These are phyloP conservation scores for Globisporangium orthogonon DNA, from an alignment of 352 stramenopile species.

Conservation along the genomic window DNA sequence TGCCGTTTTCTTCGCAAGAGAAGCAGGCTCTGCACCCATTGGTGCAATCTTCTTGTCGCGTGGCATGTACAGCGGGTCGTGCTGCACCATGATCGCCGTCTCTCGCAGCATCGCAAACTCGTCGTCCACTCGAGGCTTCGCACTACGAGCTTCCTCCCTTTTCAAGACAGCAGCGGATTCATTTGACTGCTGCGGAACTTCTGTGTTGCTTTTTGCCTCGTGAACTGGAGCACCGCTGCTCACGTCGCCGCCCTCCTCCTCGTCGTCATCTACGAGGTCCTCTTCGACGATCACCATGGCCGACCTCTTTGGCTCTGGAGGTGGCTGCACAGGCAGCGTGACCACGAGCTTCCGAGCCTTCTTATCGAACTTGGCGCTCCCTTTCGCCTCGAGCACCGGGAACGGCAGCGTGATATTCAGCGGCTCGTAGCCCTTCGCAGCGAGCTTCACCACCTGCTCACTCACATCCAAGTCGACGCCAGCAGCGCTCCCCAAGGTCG, in stretches of 20 bases:
- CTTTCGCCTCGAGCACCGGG: constrained; percentile 70
- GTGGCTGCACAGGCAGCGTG: constrained; percentile 72
- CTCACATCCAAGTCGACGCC: constrained; percentile 70
- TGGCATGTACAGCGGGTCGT: constrained; percentile 45
- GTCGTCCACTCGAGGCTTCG: constrained; percentile 21
- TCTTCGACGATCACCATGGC: constrained; percentile 27
- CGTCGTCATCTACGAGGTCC: constrained; percentile 29
- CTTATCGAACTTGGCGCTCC: constrained; percentile 81
- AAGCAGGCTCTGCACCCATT: neutral
- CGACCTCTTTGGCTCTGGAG: constrained; percentile 20
- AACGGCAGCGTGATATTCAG: constrained; percentile 65
- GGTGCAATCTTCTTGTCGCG: neutral
- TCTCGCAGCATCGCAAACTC: constrained; percentile 53
- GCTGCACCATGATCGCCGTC: constrained; percentile 57
- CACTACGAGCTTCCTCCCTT: neutral
- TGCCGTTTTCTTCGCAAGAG: neutral
- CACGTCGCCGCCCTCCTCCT: constrained; percentile 12
- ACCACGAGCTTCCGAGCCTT: constrained; percentile 62
- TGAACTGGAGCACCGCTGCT: neutral
- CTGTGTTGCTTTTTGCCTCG: neutral
- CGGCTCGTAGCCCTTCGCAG: constrained; percentile 33
- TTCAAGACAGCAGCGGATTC: neutral
- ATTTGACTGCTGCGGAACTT: no score
- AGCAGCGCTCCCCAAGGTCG: constrained; percentile 40
- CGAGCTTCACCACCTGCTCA: constrained; percentile 33